These are phyloP conservation scores for Tremella fuciformis DNA, from an alignment of 768 basidiomycete genomes.

Conservation along the genomic window DNA sequence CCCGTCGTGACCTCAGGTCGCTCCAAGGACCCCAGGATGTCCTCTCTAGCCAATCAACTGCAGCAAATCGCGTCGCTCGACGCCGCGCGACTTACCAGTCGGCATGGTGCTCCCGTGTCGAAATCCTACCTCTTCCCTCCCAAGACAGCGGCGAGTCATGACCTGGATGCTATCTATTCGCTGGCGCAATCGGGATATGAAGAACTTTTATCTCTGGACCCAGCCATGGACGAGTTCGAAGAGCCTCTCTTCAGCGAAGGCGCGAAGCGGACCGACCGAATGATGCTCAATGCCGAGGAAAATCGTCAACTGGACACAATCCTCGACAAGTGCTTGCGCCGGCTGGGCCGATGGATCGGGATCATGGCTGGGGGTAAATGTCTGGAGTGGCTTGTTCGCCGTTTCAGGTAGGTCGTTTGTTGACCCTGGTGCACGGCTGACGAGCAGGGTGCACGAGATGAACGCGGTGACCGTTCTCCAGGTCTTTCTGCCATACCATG, in stretches of 20 bases:
- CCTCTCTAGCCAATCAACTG: conserved; percentile 76
- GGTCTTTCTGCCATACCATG: conserved; percentile 90
- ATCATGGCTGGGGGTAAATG: conserved; percentile 76
- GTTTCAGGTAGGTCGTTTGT: conserved; percentile 67
- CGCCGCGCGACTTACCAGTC: conserved; percentile 62
- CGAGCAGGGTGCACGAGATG: conserved; percentile 82
- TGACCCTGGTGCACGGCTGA: not conserved
- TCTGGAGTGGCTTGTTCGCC: conserved; percentile 88
- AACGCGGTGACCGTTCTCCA: conserved; percentile 74
- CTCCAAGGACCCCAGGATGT: conserved; percentile 21
- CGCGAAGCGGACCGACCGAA: conserved; percentile 72
- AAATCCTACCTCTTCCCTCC: conserved; percentile 87
- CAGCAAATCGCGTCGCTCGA: conserved; percentile 76
- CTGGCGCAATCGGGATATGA: conserved; percentile 74
- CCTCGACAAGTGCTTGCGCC: conserved; percentile 63
- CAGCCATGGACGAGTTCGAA: conserved; percentile 63
- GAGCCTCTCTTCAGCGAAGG: conserved; percentile 74
- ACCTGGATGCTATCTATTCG: conserved; percentile 79
- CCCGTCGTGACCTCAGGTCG: not conserved
- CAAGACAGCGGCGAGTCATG: conserved; percentile 75
- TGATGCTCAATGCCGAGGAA: conserved; percentile 65
- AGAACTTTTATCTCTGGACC: conserved; percentile 65
- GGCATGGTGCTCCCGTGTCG: conserved; percentile 58
- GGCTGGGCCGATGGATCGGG: conserved; percentile 77
- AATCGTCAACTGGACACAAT: conserved; percentile 63